Percentiles rank a stretch among this genome's conserved stretches.
phyloP scores from a whole-genome alignment of 73 alveolate genomes.

The Stentor coeruleus region DNA sequence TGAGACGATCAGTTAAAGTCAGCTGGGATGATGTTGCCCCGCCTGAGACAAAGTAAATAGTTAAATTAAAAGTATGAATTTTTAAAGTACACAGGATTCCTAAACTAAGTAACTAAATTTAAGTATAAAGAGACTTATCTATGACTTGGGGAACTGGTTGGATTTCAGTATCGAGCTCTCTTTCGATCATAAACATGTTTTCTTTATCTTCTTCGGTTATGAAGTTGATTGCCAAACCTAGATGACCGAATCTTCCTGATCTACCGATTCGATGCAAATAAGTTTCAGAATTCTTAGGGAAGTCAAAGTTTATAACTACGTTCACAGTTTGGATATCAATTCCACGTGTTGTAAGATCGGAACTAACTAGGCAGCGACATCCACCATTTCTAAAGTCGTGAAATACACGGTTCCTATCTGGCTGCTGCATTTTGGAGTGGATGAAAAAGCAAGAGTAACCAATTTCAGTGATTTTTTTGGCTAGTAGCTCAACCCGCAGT shows the following conservation, averaged over 20 bases:
- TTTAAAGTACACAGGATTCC: too few species aligned
- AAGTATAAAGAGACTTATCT: constrained; percentile 89
- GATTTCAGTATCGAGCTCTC: constrained; percentile 96
- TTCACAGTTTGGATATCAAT: constrained; percentile 95
- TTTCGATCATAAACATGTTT: constrained; percentile 76
- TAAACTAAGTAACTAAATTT: too few species aligned
- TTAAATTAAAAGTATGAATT: too few species aligned
- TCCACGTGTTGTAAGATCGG: constrained; percentile 99
- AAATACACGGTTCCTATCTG: constrained; percentile 82
- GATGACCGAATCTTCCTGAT: constrained; percentile 97
- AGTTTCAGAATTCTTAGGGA: constrained; percentile 97
- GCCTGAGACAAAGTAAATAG: too few species aligned
- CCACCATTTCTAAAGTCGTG: constrained; percentile 90
- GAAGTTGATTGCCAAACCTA: too few species aligned
- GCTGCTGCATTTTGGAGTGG: constrained; percentile 74
- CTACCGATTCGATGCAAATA: constrained; percentile 98
- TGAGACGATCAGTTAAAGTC: background rate
- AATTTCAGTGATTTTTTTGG: constrained; percentile 87
- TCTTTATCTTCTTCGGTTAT: constrained; percentile 14
- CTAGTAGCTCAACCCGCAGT: constrained; percentile 87
- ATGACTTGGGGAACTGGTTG: constrained; percentile 98
- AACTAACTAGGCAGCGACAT: constrained; percentile 47
- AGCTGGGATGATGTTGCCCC: background rate
- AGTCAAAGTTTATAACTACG: constrained; percentile 95
- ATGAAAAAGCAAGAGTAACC: constrained; percentile 87